Percentiles rank a stretch among this genome's conserved stretches.
These are phyloP conservation scores for Globisporangium viniferum DNA, from an alignment of 352 stramenopile genomes.

Conservation along the genomic window DNA sequence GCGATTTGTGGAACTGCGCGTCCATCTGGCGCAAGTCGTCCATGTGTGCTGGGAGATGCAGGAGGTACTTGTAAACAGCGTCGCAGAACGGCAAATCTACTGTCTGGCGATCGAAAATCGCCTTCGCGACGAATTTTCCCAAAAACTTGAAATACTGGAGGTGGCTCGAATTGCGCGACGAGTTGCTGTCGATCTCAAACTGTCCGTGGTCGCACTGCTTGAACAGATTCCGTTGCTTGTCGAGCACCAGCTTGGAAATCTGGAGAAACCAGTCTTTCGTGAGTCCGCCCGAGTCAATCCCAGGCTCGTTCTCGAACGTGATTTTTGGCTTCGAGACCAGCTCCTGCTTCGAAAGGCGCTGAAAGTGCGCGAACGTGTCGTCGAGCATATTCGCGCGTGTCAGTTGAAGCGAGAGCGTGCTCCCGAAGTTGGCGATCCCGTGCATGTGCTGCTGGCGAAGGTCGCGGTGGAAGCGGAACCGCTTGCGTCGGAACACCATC, in stretches of 20 bases:
- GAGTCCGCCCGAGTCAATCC: conserved; percentile 86
- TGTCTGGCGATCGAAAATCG: conserved; percentile 84
- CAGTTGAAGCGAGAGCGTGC: conserved; percentile 43
- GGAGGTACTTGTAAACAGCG: conserved; percentile 65
- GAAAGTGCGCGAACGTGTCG: conserved; percentile 60
- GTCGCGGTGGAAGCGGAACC: conserved; percentile 82
- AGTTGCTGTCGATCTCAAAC: conserved; percentile 46
- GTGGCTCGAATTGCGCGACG: conserved; percentile 27
- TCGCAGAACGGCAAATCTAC: conserved; percentile 79
- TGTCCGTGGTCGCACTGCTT: conserved; percentile 47
- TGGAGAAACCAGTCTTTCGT: conserved; percentile 90
- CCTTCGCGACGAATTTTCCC: conserved; percentile 80
- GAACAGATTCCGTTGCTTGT: conserved; percentile 43
- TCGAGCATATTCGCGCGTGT: conserved; percentile 60
- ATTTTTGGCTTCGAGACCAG: conserved; percentile 74
- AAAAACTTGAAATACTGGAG: conserved; percentile 60
- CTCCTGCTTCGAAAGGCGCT: conserved; percentile 40
- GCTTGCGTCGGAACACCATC: conserved; percentile 83
- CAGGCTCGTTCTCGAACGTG: conserved; percentile 75
- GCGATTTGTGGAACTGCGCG: conserved; percentile 73
- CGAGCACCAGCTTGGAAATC: conserved; percentile 47
- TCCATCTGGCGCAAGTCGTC: conserved; percentile 75
- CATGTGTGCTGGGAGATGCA: conserved; percentile 40
- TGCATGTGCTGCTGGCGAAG: conserved; percentile 42
- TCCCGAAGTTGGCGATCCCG: conserved; percentile 27